Base-by-base conservation (phyloP, 2,329 filamentous ascomycete genomes). In the Alternaria sp. region DNA sequence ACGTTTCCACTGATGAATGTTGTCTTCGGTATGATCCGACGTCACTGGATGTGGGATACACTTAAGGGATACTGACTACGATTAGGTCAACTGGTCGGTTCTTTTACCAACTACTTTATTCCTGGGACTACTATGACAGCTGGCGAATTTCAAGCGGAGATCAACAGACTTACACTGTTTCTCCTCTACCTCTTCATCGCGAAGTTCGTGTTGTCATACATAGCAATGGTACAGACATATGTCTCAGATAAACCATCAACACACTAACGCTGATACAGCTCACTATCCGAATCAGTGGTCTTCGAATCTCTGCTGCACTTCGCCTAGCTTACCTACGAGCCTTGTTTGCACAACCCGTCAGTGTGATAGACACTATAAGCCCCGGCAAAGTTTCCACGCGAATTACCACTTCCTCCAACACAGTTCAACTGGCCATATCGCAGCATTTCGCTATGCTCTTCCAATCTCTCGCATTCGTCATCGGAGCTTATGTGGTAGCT, bases 1-100 rank as follows among this genome's bases (percentile, higher is more conserved):
- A 66, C 75, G 0, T 70, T 86, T 7, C 86, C 86, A 0, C 66
- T 88, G 34, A 88, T 89, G 85, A 86, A 87, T 38, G 78, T 89
- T 39, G 79, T 88, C 7, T 87, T 88, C 70, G 86, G 86, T 65
- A 75, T 76, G 38, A 58, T 3, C 22, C 36, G 26, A 18, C 32
- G 34, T 8, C 3, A 22, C 16, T n/a, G 16, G 2, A 49, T 22
- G 16, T 5, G 1, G 5, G 20, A 36, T 14, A 8, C 3, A 20
- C 12, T 38, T 5, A 6, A 4, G 16, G 11, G 28, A 6, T 26
- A 42, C 57, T 59, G 38, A 63, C 9, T 18, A 14, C 4, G 7
- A 49, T 9, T 61, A 78, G 72, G 76, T 28, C 71, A 77, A 56
- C 72, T 77, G 2, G 82, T 88, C 46, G 84, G 84, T 7, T 78